A percentile compares a stretch with the other conserved stretches of the same genome.
These are phyloP conservation scores for Gracilaria domingensis DNA, from an alignment of 23 red algal genomes.

Conservation along the genomic window DNA sequence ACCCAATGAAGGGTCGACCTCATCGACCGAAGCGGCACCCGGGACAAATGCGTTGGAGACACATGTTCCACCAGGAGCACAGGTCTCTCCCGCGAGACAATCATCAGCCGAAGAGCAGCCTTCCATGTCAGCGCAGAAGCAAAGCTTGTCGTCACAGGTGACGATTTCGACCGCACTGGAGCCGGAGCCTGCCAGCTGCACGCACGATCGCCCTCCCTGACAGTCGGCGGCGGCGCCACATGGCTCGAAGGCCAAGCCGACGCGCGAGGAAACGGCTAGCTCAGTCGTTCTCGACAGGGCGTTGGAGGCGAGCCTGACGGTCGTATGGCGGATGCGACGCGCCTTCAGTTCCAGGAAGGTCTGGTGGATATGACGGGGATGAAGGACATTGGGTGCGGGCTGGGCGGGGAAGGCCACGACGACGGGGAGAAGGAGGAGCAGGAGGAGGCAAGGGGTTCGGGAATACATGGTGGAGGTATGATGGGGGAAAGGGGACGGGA, in stretches of 20 bases:
- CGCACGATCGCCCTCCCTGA: slow-evolving; percentile 1
- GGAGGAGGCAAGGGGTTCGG: not conserved
- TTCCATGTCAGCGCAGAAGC: slow-evolving; percentile 9
- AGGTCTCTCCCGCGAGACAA: slow-evolving; percentile 10
- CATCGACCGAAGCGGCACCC: not conserved
- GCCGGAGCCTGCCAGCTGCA: not conserved
- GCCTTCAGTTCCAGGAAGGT: slow-evolving; percentile 25
- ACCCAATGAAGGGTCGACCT: not conserved
- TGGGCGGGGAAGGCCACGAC: not conserved
- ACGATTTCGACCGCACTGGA: not conserved
- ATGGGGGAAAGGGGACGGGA: not conserved
- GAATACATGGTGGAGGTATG: not conserved
- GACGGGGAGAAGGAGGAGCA: not conserved
- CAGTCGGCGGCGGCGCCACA: not conserved
- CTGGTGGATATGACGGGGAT: not conserved
- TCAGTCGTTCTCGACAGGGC: not conserved
- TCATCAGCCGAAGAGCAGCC: not conserved
- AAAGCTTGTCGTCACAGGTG: not conserved
- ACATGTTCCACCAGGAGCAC: not conserved
- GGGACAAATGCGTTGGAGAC: slow-evolving; percentile 24
- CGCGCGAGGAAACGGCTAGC: not conserved
- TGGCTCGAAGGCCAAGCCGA: slow-evolving; percentile 27
- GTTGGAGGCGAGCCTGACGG: not conserved
- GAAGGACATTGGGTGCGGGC: not conserved
- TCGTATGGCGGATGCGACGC: not conserved